Evolutionary conservation across 306 rosid species (phyloP).

Genomic region (Citrullus colocynthis): DNA sequence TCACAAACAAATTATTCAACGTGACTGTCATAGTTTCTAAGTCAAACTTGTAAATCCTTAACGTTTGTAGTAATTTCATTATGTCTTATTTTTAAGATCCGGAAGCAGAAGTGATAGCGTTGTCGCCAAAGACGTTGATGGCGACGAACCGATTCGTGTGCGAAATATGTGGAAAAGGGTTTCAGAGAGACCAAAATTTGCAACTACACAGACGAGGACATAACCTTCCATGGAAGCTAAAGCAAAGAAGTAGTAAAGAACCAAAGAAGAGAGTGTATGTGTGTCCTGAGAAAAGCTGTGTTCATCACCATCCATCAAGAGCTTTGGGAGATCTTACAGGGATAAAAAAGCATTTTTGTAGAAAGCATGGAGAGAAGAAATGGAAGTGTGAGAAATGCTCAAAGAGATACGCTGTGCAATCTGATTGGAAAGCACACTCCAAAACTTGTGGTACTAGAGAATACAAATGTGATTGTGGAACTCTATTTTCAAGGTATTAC

Average conservation of each 20-base stretch:
- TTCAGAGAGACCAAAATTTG: conserved; percentile 78
- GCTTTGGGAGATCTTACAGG: conserved; percentile 87
- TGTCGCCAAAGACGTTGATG: conserved; percentile 79
- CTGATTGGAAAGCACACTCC: conserved; percentile 85
- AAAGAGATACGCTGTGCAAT: conserved; percentile 79
- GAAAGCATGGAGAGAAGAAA: conserved; percentile 88
- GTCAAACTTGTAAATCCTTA: no score
- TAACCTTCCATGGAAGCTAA: conserved; percentile 88
- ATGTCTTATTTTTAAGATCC: conserved; percentile 23
- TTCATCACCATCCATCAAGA: conserved; percentile 64
- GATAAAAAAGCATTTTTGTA: conserved; percentile 86
- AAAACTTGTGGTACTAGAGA: conserved; percentile 85
- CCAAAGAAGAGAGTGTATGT: conserved; percentile 64
- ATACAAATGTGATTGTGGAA: conserved; percentile 83
- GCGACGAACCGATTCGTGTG: conserved; percentile 79
- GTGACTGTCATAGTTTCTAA: neutral
- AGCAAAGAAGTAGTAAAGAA: conserved; percentile 68
- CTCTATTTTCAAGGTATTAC: conserved; percentile 64
- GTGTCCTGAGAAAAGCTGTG: conserved; percentile 74
- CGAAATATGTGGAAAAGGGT: conserved; percentile 79
- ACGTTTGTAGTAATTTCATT: no score
- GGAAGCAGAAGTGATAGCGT: conserved; percentile 79
- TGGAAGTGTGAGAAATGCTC: conserved; percentile 90
- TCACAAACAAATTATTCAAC: no score
- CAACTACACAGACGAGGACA: conserved; percentile 81